Conservation (phyloP, 208 protist genomes). For the Leishmania braziliensis region DNA sequence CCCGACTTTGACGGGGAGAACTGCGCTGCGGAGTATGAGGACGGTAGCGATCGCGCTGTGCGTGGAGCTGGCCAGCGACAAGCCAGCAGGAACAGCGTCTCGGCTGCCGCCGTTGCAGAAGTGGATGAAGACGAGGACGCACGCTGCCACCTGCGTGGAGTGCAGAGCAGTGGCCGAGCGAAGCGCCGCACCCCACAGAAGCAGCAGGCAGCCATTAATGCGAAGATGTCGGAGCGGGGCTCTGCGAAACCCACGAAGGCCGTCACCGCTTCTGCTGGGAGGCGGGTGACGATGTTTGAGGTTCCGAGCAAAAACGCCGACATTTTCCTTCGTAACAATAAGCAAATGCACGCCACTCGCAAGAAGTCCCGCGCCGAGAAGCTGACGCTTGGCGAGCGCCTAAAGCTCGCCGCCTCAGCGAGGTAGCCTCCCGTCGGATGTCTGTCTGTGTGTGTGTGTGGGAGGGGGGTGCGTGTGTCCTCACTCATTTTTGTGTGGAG, state of each 20-base stretch:
- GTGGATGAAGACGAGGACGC: slow-evolving; percentile 57
- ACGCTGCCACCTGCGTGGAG: slow-evolving; percentile 64
- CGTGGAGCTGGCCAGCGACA: neutral
- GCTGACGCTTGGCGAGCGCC: slow-evolving; percentile 73
- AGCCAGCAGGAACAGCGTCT: neutral
- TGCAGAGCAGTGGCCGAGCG: slow-evolving; percentile 74
- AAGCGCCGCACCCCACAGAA: slow-evolving; percentile 10
- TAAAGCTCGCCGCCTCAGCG: slow-evolving; percentile 40
- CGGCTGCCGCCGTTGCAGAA: neutral
- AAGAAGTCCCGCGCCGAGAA: slow-evolving; percentile 74
- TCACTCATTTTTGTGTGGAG: neutral
- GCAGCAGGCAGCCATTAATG: slow-evolving; percentile 5
- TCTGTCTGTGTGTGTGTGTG: neutral
- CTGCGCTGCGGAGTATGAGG: neutral
- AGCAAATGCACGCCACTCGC: slow-evolving; percentile 72
- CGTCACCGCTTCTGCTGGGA: neutral
- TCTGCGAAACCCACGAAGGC: neutral
- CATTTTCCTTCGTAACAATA: slow-evolving; percentile 67
- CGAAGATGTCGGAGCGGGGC: slow-evolving; percentile 15
- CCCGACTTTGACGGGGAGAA: slow-evolving; percentile 43
- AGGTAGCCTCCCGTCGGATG: neutral
- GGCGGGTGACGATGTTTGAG: slow-evolving; percentile 79
- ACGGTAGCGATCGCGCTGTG: neutral
- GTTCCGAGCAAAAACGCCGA: slow-evolving; percentile 47
- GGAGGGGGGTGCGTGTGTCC: neutral